phyloP scores from a whole-genome alignment of 257 asterid species.

The Oldenlandia corymbosa region DNA sequence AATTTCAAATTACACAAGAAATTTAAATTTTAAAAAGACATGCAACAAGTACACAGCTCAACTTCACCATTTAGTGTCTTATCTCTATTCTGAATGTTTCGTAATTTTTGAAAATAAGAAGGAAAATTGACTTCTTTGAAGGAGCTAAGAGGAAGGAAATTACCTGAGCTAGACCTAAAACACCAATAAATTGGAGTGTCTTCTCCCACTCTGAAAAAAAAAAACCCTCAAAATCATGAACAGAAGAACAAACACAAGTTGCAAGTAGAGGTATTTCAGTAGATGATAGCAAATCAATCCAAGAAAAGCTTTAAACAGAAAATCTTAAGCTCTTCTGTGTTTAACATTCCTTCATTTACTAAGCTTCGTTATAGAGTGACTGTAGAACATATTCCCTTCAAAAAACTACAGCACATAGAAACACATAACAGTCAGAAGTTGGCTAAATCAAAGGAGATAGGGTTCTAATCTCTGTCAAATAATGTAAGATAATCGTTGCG shows the following conservation, averaged over 20 bases:
- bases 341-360: background rate
- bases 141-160: constrained; percentile 9
- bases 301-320: background rate
- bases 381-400: no score
- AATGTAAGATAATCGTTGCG: background rate
- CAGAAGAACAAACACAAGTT: background rate
- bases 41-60: background rate
- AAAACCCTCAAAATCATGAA: constrained; percentile 15
- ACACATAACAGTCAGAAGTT: background rate
- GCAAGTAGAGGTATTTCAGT: background rate
- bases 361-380: no score
- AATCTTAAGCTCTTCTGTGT: background rate
- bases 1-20: background rate
- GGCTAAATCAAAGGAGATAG: no score
- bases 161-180: constrained; percentile 70
- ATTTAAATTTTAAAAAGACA: background rate
- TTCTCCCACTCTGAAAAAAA: constrained; percentile 77
- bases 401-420: background rate
- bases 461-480: background rate
- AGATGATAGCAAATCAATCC: background rate
- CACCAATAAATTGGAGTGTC: constrained; percentile 59
- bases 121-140: background rate
- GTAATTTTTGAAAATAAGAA: background rate
- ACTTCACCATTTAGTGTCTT: background rate
- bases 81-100: background rate